Percentiles rank a stretch among this genome's conserved stretches.
Evolutionary conservation across 192 early-diverging fungal species (phyloP).

Genomic region (Mortierella antarctica): DNA sequence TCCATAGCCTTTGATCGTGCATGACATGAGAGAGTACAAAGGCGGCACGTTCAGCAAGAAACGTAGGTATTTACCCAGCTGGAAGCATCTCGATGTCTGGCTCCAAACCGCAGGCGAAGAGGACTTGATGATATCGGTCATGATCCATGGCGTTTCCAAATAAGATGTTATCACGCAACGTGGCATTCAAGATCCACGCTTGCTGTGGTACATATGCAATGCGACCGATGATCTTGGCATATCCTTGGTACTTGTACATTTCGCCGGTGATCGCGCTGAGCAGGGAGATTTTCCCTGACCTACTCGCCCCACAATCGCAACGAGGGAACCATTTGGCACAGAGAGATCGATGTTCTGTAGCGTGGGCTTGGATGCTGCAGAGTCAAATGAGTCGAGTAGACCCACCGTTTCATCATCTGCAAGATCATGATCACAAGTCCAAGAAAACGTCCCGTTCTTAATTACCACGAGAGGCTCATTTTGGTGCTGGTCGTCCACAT

Average conservation of each 20-base stretch:
- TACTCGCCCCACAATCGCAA: constrained; percentile 73
- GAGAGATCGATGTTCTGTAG: constrained; percentile 53
- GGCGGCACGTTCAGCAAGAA: too few relatives aligned
- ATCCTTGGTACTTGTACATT: constrained; percentile 70
- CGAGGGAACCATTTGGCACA: constrained; percentile 53
- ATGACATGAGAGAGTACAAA: too few relatives aligned
- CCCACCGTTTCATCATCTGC: constrained; percentile 4
- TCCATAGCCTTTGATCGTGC: too few relatives aligned
- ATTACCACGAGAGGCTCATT: constrained; percentile 4
- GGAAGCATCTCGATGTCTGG: constrained; percentile 29
- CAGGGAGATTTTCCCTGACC: constrained; percentile 84
- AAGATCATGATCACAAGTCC: background rate
- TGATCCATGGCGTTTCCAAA: constrained; percentile 20
- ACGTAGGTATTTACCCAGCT: too few relatives aligned
- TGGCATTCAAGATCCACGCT: constrained; percentile 37
- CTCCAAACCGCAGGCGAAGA: constrained; percentile 15
- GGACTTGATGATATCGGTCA: constrained; percentile 7
- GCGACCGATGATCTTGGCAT: constrained; percentile 64
- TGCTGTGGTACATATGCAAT: constrained; percentile 72
- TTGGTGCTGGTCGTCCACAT: background rate
- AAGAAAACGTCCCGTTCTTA: constrained; percentile 11
- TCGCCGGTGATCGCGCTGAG: constrained; percentile 84
- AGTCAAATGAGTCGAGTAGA: too few relatives aligned
- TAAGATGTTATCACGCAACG: constrained; percentile 57
- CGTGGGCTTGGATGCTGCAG: constrained; percentile 11